Evolutionary conservation across 768 basidiomycete species (phyloP), one percentile per base, ranked within the genome.

Genomic region (Gautieria morchelliformis): DNA sequence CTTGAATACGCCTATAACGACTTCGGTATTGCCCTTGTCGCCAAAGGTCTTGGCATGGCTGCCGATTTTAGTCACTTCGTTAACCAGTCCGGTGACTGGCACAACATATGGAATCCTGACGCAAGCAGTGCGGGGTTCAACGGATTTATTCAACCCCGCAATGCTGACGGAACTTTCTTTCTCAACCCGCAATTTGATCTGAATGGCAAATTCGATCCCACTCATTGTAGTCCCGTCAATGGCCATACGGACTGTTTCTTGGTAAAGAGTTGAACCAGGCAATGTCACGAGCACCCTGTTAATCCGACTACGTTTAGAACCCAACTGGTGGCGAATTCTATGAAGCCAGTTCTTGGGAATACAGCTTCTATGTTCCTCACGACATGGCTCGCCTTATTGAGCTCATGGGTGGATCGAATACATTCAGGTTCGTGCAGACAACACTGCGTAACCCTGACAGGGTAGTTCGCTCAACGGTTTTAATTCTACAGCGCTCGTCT

Each of bases 1-100:
- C 35, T 63, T 12, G 62, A 63, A 50, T 63, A 63, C 37, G 60
- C 60, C 10, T 63, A 58, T 58, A 63, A 63, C 37, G 62, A 63
- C 50, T 63, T 63, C 48, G 39, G 60, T 24, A 63, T 61, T 47
- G 61, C 59, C 10, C 41, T 60, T 35, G 55, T 61, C 46, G 62
- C 62, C 14, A 19, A 61, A 37, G 62, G 60, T 7, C 40, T 59
- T 10, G 62, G 60, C 10, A 39, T 51, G n/a, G 9, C 14, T 10
- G 5, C 42, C 10, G 22, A 30, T 19, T 46, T 52, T 20, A n/a
- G 30, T 5, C 60, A 61, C 20, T 63, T 58, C 44, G 17, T 33
- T n/a, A 40, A 61, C 7, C 57, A 41, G 17, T 61, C 62, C 19
- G 49, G 39, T 12, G 62, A 63, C 44, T 58, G 60, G 52, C n/a